Evolutionary conservation across 2,329 filamentous ascomycete genomes (phyloP).

Genomic region (Claviceps pusilla): DNA sequence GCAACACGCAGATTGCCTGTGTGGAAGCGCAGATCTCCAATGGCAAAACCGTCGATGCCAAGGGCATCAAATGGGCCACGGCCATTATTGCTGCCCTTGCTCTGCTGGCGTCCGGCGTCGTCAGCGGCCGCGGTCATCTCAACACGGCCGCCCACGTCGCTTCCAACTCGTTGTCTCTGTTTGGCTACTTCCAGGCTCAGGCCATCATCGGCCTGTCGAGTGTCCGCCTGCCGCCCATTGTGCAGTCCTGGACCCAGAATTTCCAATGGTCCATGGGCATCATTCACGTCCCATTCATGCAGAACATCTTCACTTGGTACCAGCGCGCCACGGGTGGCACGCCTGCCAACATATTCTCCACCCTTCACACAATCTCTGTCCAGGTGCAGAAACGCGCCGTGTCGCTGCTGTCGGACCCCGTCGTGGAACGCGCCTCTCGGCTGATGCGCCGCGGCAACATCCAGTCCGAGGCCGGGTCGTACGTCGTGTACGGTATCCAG

Average conservation of each 20-base stretch:
- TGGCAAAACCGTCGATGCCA: slow-evolving; percentile 75
- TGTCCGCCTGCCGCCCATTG: slow-evolving; percentile 69
- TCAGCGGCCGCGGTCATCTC: slow-evolving; percentile 80
- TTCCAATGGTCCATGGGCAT: slow-evolving; percentile 97
- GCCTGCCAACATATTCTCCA: slow-evolving; percentile 64
- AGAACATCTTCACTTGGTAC: slow-evolving; percentile 83
- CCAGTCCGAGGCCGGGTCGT: slow-evolving; percentile 36
- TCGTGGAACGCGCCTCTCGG: slow-evolving; percentile 16
- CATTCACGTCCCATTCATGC: slow-evolving; percentile 68
- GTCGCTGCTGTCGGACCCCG: slow-evolving; percentile 29
- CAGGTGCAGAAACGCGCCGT: slow-evolving; percentile 53
- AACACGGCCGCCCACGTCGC: slow-evolving; percentile 90
- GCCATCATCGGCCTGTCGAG: slow-evolving; percentile 76
- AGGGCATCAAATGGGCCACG: slow-evolving; percentile 76
- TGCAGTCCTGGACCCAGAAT: slow-evolving; percentile 85
- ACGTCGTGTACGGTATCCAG: slow-evolving; percentile 63
- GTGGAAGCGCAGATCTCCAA: slow-evolving; percentile 79
- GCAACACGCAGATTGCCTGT: slow-evolving; percentile 53
- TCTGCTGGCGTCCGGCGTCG: slow-evolving; percentile 68
- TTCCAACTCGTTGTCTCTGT: slow-evolving; percentile 77
- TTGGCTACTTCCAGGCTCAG: slow-evolving; percentile 85
- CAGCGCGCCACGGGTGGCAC: slow-evolving; percentile 80
- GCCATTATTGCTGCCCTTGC: slow-evolving; percentile 75
- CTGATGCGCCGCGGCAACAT: slow-evolving; percentile 33
- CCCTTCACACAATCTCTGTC: slow-evolving; percentile 60